Evolutionary conservation across 2,329 filamentous ascomycete genomes (phyloP).

Genomic region (Chaetomiaceae sp.): DNA sequence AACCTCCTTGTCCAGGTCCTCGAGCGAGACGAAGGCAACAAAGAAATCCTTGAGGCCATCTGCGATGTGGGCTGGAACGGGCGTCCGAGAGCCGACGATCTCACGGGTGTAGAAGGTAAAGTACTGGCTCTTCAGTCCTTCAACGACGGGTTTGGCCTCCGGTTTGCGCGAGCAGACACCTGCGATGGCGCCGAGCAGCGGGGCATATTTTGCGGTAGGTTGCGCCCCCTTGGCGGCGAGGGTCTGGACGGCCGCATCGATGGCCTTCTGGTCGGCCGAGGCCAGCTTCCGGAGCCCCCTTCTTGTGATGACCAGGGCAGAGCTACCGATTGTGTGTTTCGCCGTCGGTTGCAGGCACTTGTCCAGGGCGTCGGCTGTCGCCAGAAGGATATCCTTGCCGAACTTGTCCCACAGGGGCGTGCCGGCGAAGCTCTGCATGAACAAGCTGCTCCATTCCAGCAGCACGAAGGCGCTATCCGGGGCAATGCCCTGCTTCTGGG

Average conservation of each 20-base stretch:
- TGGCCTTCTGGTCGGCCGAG: slow-evolving; percentile 51
- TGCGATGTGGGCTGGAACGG: slow-evolving; percentile 67
- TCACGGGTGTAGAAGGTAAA: slow-evolving; percentile 82
- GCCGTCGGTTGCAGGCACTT: slow-evolving; percentile 65
- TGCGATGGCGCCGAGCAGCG: slow-evolving; percentile 78
- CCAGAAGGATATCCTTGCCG: slow-evolving; percentile 59
- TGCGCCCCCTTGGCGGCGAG: slow-evolving; percentile 65
- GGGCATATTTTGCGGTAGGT: slow-evolving; percentile 63
- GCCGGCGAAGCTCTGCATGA: slow-evolving; percentile 66
- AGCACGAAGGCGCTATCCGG: slow-evolving; percentile 79
- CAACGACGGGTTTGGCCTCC: slow-evolving; percentile 57
- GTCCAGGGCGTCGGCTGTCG: slow-evolving; percentile 70
- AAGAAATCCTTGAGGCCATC: slow-evolving; percentile 80
- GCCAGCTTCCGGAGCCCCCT: slow-evolving; percentile 75
- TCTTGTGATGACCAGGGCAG: slow-evolving; percentile 71
- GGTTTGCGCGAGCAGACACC: slow-evolving; percentile 75
- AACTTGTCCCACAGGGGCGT: slow-evolving; percentile 60
- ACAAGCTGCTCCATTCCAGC: slow-evolving; percentile 79
- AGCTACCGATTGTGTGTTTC: slow-evolving; percentile 62
- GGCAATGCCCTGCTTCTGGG: slow-evolving; percentile 71
- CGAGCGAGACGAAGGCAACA: slow-evolving; percentile 61
- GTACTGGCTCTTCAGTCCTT: slow-evolving; percentile 64
- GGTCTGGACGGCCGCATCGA: slow-evolving; percentile 58
- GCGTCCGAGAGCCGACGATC: slow-evolving; percentile 70
- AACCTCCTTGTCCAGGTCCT: slow-evolving; percentile 71